phyloP scores from a whole-genome alignment of 2,329 filamentous ascomycete species.

The Venturia aucupariae region DNA sequence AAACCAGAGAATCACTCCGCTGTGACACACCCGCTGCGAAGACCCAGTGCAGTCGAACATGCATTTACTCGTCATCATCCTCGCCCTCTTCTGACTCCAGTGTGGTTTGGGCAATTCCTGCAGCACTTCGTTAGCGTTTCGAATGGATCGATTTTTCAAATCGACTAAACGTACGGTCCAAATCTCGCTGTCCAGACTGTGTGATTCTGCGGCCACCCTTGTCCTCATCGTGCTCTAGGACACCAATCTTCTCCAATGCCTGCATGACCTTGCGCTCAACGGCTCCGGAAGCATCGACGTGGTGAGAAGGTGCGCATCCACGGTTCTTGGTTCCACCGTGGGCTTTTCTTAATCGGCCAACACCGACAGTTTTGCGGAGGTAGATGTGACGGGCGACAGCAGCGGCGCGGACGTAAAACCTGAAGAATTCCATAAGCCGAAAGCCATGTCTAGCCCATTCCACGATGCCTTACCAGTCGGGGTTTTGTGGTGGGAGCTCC shows the following conservation, averaged over 20 bases:
- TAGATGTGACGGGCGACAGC: constrained; percentile 97
- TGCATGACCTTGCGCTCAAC: constrained; percentile 98
- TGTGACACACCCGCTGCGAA: background rate
- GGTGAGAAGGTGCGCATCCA: constrained; percentile 79
- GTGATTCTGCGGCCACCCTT: constrained; percentile 98
- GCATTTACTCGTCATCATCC: constrained; percentile 15
- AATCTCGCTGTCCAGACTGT: constrained; percentile 95
- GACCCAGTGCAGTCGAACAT: background rate
- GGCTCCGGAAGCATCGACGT: constrained; percentile 89
- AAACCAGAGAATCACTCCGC: background rate
- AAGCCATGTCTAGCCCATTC: background rate
- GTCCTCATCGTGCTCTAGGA: constrained; percentile 94
- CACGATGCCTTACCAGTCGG: constrained; percentile 78
- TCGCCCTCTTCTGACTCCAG: constrained; percentile 16
- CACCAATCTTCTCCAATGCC: constrained; percentile 97
- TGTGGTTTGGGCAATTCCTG: constrained; percentile 13
- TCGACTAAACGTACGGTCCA: constrained; percentile 54
- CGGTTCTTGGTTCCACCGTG: constrained; percentile 94
- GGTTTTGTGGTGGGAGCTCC: constrained; percentile 95
- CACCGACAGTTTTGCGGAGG: constrained; percentile 98
- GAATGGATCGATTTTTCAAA: background rate
- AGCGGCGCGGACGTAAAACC: constrained; percentile 77
- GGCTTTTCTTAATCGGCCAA: constrained; percentile 92
- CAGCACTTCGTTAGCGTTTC: background rate
- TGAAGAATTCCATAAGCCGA: constrained; percentile 20